A percentile compares a stretch with the other conserved stretches of the same genome.
Evolutionary conservation across 2,329 filamentous ascomycete species (phyloP).

Genomic region (Diaporthe longicolla): DNA sequence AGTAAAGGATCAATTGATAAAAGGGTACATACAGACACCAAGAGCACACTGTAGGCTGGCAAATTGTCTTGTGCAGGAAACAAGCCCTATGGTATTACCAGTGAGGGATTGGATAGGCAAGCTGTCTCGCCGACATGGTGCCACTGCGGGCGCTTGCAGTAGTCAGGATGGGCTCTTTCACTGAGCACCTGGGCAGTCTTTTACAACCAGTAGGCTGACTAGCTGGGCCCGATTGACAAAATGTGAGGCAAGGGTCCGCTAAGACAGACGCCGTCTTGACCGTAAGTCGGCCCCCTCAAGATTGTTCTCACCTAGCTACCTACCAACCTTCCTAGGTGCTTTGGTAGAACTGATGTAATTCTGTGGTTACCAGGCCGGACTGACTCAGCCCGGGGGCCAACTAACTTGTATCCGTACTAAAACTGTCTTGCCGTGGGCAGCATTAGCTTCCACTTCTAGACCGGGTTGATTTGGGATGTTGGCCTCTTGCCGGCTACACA

Average conservation of each 20-base stretch:
- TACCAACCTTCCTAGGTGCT: background rate
- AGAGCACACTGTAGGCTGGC: background rate
- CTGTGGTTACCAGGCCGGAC: background rate
- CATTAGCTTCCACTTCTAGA: background rate
- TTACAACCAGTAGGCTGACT: background rate
- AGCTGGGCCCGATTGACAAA: background rate
- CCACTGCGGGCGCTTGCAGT: slow-evolving; percentile 7
- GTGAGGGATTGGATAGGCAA: background rate
- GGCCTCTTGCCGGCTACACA: background rate
- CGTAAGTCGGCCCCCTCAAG: background rate
- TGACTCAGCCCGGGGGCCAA: slow-evolving; percentile 10
- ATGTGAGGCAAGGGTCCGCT: background rate
- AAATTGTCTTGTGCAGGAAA: background rate
- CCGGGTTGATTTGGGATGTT: background rate
- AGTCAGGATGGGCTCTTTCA: background rate
- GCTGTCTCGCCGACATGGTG: background rate
- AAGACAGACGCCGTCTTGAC: background rate
- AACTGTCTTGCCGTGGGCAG: background rate
- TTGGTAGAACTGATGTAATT: too few relatives aligned
- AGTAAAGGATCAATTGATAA: background rate
- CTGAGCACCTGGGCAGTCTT: background rate
- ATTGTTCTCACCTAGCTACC: background rate
- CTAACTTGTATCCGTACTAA: background rate
- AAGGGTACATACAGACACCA: background rate
- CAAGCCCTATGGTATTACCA: background rate